These are phyloP conservation scores for Stagonosporopsis vannaccii DNA, from an alignment of 2,329 filamentous ascomycete genomes.

Conservation along the genomic window DNA sequence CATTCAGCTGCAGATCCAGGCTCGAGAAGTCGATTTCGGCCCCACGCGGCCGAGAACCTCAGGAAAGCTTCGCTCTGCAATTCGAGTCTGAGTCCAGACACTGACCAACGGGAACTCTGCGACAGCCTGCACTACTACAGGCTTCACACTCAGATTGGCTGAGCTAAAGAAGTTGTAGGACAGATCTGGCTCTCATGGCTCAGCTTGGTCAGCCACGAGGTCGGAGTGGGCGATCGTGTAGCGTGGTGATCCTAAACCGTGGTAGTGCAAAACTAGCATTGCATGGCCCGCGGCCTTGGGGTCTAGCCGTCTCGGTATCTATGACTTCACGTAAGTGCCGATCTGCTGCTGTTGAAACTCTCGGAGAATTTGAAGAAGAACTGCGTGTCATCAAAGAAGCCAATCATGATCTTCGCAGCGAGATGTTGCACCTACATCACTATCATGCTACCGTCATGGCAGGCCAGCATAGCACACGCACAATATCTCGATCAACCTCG, in stretches of 20 bases:
- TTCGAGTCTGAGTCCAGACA: background rate
- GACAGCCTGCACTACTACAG: background rate
- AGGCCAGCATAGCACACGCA: background rate
- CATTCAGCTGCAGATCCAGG: constrained; percentile 11
- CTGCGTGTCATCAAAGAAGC: background rate
- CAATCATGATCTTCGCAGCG: background rate
- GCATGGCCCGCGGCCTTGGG: background rate
- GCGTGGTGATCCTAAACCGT: background rate
- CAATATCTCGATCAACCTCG: background rate
- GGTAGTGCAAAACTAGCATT: constrained; percentile 5
- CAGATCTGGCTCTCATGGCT: background rate
- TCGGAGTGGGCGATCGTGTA: constrained; percentile 11
- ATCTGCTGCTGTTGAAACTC: background rate
- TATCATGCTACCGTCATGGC: background rate
- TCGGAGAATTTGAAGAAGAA: background rate
- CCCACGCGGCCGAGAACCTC: constrained; percentile 12
- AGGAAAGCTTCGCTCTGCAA: background rate
- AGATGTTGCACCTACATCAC: background rate
- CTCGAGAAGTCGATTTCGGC: constrained; percentile 5
- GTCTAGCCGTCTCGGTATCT: background rate
- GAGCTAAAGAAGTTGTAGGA: background rate
- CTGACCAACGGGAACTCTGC: background rate
- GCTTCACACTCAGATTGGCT: background rate
- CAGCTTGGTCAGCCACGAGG: constrained; percentile 5
- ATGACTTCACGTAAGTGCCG: constrained; percentile 8